These are phyloP conservation scores for Bromus sterilis DNA, from an alignment of 176 grass and related monocot genomes.

Conservation along the genomic window DNA sequence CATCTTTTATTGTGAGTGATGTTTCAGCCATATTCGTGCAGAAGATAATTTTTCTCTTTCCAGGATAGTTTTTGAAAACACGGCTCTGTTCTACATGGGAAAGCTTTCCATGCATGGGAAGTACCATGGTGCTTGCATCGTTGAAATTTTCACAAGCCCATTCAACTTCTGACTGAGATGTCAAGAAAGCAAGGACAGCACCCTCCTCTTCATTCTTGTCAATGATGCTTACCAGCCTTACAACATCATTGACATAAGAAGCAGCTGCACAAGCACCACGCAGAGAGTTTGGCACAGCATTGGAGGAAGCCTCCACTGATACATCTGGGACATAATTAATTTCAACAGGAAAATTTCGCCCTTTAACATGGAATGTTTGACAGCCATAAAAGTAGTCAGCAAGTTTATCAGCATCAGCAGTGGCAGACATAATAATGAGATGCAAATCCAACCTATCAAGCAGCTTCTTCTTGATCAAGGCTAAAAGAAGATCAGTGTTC, in stretches of 20 bases:
- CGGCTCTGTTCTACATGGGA: constrained; percentile 60
- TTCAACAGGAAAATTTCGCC: constrained; percentile 84
- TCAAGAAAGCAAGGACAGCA: constrained; percentile 87
- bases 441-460: constrained; percentile 65
- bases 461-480: constrained; percentile 82
- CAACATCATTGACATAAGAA: constrained; percentile 74
- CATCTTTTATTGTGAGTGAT: constrained; percentile 75
- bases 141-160: constrained; percentile 77
- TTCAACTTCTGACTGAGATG: constrained; percentile 92
- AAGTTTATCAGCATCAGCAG: constrained; percentile 73
- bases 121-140: constrained; percentile 47
- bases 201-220: constrained; percentile 82
- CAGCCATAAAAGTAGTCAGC: constrained; percentile 82
- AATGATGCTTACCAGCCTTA: constrained; percentile 58
- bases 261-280: constrained; percentile 39
- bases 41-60: constrained; percentile 90
- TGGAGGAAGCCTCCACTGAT: constrained; percentile 29
- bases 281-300: constrained; percentile 1
- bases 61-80: constrained; percentile 80
- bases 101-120: constrained; percentile 94
- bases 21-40: constrained; percentile 94
- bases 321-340: constrained; percentile 71
- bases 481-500: constrained; percentile 88
- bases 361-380: constrained; percentile 53
- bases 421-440: constrained; percentile 97